A percentile compares a stretch with the other conserved stretches of the same genome.
phyloP scores from a whole-genome alignment of 1,284 basidiomycete genomes.

The Melanopsichium pennsylvanicum region DNA sequence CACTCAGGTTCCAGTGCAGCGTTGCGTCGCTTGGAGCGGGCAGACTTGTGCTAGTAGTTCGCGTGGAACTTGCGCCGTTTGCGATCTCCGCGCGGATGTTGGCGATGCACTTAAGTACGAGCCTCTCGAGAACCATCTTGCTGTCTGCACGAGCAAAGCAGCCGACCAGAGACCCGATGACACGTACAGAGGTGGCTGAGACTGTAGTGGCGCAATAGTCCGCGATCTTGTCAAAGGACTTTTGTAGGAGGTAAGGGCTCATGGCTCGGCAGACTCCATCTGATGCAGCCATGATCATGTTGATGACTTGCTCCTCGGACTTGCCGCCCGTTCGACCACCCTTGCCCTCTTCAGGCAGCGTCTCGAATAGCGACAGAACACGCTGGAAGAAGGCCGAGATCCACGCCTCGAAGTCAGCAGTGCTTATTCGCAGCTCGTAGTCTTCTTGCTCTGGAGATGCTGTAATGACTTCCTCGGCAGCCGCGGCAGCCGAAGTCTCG shows the following conservation, averaged over 20 bases:
- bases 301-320: slow-evolving; percentile 82
- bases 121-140: slow-evolving; percentile 78
- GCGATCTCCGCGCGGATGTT: slow-evolving; percentile 86
- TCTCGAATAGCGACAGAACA: slow-evolving; percentile 86
- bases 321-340: slow-evolving; percentile 80
- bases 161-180: slow-evolving; percentile 86
- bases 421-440: slow-evolving; percentile 71
- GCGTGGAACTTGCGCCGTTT: slow-evolving; percentile 87
- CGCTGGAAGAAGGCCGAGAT: slow-evolving; percentile 84
- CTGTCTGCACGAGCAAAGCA: slow-evolving; percentile 84
- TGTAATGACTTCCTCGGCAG: slow-evolving; percentile 6
- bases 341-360: slow-evolving; percentile 87
- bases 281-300: slow-evolving; percentile 80
- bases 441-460: slow-evolving; percentile 67
- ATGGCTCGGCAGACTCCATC: slow-evolving; percentile 87
- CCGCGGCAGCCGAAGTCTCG: neutral
- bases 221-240: slow-evolving; percentile 82
- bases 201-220: slow-evolving; percentile 79
- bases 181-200: slow-evolving; percentile 81
- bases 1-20: slow-evolving; percentile 81
- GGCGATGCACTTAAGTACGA: slow-evolving; percentile 80
- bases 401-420: slow-evolving; percentile 86
- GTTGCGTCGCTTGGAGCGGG: slow-evolving; percentile 88
- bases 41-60: slow-evolving; percentile 85
- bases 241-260: slow-evolving; percentile 84